phyloP scores from a whole-genome alignment of 306 rosid genomes.

The Cucurbita maxima region DNA sequence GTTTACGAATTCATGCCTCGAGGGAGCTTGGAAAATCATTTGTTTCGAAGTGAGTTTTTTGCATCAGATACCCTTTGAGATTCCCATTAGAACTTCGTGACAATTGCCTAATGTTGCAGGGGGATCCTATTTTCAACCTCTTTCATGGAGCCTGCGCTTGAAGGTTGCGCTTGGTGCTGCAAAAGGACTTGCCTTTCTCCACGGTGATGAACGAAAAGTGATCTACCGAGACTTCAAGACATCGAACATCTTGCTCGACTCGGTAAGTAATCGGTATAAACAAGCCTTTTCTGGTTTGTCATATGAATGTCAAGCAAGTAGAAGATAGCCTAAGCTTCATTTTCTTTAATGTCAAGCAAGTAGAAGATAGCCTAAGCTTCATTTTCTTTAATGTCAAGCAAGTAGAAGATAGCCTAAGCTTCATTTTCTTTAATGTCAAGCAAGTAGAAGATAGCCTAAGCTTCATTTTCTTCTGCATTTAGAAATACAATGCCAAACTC shows the following conservation, averaged over 20 bases:
- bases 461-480: slow-evolving; percentile 11
- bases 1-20: slow-evolving; percentile 62
- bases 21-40: slow-evolving; percentile 64
- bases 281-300: not conserved
- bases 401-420: not conserved
- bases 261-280: slow-evolving; percentile 22
- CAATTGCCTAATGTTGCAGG: slow-evolving; percentile 17
- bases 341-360: no score
- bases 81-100: not conserved
- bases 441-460: not conserved
- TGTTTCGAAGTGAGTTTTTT: slow-evolving; percentile 47
- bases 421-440: no score
- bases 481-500: slow-evolving; percentile 46
- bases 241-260: slow-evolving; percentile 49
- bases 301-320: not conserved
- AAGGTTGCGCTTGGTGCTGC: slow-evolving; percentile 66
- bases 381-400: not conserved
- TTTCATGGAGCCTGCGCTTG: slow-evolving; percentile 56
- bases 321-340: not conserved
- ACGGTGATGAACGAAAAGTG: slow-evolving; percentile 35
- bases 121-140: slow-evolving; percentile 58
- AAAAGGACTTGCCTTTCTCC: slow-evolving; percentile 59
- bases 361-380: no score
- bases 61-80: not conserved
- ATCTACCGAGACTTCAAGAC: slow-evolving; percentile 57